Conservation (phyloP, 331 rosid genomes). For the Acacia concinna region DNA sequence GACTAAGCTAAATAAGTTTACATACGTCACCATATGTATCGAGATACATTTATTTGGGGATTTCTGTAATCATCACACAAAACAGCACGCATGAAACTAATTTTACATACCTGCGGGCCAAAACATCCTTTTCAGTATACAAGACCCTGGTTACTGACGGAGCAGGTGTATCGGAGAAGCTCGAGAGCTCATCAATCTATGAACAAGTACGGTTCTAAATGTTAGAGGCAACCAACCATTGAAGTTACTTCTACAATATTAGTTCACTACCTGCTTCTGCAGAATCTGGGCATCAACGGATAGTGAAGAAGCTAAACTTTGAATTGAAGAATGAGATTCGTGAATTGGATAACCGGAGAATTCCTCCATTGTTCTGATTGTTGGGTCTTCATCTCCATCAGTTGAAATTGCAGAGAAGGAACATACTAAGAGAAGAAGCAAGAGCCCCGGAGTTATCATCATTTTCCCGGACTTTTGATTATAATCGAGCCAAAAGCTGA, state of each 20-base stretch:
- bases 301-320: conserved; percentile 46
- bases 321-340: conserved; percentile 44
- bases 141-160: conserved; percentile 93
- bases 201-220: background rate
- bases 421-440: conserved; percentile 31
- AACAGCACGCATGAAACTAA: background rate
- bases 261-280: conserved; percentile 66
- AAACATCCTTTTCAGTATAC: conserved; percentile 81
- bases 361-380: conserved; percentile 73
- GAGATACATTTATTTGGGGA: background rate
- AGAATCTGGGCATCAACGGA: conserved; percentile 60
- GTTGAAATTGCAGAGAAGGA: conserved; percentile 39
- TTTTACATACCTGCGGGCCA: conserved; percentile 65
- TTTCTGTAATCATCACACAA: background rate
- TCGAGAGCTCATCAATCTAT: conserved; percentile 86
- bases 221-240: conserved; percentile 4
- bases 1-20: background rate
- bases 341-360: conserved; percentile 84
- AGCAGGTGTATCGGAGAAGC: conserved; percentile 78
- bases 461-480: conserved; percentile 14
- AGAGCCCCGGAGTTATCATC: conserved; percentile 28
- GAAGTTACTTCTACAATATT: background rate
- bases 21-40: background rate
- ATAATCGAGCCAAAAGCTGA: background rate
- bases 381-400: conserved; percentile 51